phyloP scores from a whole-genome alignment of 176 grass and related monocot species.

The Elymus sibiricus region DNA sequence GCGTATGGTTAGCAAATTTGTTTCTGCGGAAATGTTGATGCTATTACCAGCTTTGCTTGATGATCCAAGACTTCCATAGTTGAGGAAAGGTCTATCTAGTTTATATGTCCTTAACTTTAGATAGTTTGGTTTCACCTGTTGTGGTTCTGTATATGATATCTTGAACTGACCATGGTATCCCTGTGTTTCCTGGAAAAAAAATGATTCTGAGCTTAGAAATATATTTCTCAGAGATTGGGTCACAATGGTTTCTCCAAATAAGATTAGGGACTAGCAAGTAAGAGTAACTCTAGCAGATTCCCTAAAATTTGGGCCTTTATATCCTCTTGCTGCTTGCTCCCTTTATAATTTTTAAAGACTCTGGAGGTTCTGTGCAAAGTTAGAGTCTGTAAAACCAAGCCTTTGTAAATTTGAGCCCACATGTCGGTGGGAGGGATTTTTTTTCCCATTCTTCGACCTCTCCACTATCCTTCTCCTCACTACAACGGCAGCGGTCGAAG shows the following conservation, averaged over 20 bases:
- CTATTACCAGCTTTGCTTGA: neutral
- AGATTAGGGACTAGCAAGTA: neutral
- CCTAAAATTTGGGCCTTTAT: neutral
- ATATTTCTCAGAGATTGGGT: neutral
- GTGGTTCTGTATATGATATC: neutral
- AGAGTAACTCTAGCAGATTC: neutral
- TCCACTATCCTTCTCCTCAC: neutral
- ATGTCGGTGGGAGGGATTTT: neutral
- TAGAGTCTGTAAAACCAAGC: neutral
- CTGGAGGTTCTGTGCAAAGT: neutral
- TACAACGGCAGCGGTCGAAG: neutral
- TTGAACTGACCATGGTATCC: neutral
- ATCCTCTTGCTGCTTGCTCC: neutral
- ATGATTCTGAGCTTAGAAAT: neutral
- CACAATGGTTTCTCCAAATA: neutral
- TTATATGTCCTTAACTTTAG: neutral
- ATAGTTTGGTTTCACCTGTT: neutral
- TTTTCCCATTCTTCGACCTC: neutral
- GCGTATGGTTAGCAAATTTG: neutral
- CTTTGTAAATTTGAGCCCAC: neutral
- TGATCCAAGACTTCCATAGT: neutral
- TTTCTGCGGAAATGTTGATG: constrained; percentile 1
- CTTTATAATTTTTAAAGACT: neutral
- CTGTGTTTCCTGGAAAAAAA: neutral
- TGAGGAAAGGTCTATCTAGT: neutral